These are phyloP conservation scores for Fusarium tupiense DNA, from an alignment of 2,329 filamentous ascomycete species.

Conservation along the genomic window DNA sequence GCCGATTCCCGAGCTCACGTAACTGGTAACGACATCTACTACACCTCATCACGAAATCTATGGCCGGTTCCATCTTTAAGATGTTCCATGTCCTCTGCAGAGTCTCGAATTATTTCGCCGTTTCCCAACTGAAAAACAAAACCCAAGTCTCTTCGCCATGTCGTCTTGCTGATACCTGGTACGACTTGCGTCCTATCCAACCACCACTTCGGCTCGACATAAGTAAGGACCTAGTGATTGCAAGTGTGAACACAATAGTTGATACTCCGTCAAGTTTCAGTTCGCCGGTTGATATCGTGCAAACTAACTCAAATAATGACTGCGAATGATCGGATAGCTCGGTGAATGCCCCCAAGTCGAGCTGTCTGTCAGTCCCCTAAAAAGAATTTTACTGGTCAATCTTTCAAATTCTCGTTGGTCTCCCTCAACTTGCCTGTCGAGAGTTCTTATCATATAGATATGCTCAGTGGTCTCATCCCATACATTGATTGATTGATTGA, in stretches of 20 bases:
- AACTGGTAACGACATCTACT: background rate
- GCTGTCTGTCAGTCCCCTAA: background rate
- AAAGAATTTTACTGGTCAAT: background rate
- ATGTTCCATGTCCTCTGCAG: fast-evolving
- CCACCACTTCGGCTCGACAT: background rate
- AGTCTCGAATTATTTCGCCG: too few species aligned
- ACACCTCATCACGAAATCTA: too few species aligned
- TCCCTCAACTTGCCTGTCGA: background rate
- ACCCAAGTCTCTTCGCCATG: background rate
- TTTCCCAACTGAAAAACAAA: background rate
- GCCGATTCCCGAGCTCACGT: too few species aligned
- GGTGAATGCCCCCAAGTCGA: background rate
- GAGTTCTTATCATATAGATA: too few species aligned
- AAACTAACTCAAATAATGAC: too few species aligned
- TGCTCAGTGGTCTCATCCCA: too few species aligned
- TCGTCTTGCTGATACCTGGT: background rate
- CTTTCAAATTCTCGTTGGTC: background rate
- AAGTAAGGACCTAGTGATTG: background rate
- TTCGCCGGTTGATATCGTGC: background rate
- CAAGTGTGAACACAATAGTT: background rate
- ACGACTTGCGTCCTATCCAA: background rate
- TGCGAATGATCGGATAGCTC: background rate
- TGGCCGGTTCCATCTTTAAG: fast-evolving
- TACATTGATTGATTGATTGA: too few species aligned
- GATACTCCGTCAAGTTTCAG: background rate